Evolutionary conservation across 345 rosid species (phyloP), one percentile per base, ranked within the genome.

Genomic region (Salix arbutifolia): DNA sequence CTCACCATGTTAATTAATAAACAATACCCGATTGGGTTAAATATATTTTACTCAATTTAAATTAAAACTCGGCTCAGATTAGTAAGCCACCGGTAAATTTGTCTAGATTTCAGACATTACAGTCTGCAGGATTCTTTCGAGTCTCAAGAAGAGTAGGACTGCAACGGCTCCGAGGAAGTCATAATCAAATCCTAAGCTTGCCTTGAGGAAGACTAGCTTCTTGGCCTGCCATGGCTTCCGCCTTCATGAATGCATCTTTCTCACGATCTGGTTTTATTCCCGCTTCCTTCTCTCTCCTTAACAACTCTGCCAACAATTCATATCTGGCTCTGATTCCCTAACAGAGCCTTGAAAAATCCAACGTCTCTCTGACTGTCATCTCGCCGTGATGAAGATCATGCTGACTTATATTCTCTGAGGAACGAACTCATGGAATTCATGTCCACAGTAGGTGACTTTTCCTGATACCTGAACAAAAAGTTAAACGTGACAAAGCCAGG

Each of bases 241-340:
- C 94, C 76, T 88, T 90, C 91, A 88, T 90, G 83, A 87, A 90
- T 53, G 91, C 91, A 83, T 90, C 90, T 21, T 88, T 84, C 73
- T 90, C 90, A 9, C 86, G 87, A 61, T 88, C 90, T 7, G 91
- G 91, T 42, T 81, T 86, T 31, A 90, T 85, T 44, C 90, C 88
- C 0, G 86, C 86, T 6, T 84, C 76, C 67, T 83, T 88, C 71
- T 90, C 94, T 50, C 88, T 48, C 65, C 88, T 79, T 12, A 81
- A 83, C 56, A 90, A 78, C 84, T 88, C 89, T 0, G 79, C 79
- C 80, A 87, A 76, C 52, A 90, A 68, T 6, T 77, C 85, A 19
- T 86, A 87, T 70, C 89, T 75, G 4, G 78, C 75, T 38, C 94
- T 90, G 19, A 88, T 90, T 53, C 91, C 91, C 78, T 86, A 81